Evolutionary conservation across 495 filamentous ascomycete species (phyloP).

Genomic region (Viridothelium virens): DNA sequence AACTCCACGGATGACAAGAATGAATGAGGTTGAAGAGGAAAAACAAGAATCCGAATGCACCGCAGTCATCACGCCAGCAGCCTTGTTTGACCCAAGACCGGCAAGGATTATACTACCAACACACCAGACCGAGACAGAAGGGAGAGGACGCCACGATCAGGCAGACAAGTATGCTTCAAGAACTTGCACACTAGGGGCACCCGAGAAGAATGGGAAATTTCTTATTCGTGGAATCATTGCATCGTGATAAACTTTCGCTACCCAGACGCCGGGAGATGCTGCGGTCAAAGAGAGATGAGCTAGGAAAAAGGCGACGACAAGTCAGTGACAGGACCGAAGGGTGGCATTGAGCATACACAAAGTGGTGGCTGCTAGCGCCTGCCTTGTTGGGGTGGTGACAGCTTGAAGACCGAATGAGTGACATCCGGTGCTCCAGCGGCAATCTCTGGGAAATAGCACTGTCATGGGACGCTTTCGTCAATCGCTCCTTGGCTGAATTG

Average conservation of each 20-base stretch:
- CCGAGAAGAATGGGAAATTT: constrained; percentile 2
- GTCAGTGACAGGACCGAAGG: not conserved
- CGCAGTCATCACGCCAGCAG: not conserved
- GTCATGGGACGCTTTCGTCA: not conserved
- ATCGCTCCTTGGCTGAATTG: not conserved
- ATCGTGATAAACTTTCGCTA: constrained; percentile 2
- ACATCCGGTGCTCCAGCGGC: not conserved
- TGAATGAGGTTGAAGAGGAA: not conserved
- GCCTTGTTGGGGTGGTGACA: not conserved
- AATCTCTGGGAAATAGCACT: not conserved
- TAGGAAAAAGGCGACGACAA: not conserved
- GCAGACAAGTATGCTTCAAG: not conserved
- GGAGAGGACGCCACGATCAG: not conserved
- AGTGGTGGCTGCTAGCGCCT: not conserved
- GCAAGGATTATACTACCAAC: not conserved
- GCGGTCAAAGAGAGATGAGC: not conserved
- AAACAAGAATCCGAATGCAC: not conserved
- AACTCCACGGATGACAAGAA: not conserved
- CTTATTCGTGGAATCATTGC: constrained; percentile 6
- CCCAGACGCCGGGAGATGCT: not conserved
- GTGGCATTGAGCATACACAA: not conserved
- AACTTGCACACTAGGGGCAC: not conserved
- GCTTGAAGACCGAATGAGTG: not conserved
- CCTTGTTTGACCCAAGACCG: not conserved
- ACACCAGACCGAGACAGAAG: not conserved